Evolutionary conservation across 116 monocot species (phyloP), one percentile per base, ranked within the genome.

Genomic region (Cymodocea nodosa): DNA sequence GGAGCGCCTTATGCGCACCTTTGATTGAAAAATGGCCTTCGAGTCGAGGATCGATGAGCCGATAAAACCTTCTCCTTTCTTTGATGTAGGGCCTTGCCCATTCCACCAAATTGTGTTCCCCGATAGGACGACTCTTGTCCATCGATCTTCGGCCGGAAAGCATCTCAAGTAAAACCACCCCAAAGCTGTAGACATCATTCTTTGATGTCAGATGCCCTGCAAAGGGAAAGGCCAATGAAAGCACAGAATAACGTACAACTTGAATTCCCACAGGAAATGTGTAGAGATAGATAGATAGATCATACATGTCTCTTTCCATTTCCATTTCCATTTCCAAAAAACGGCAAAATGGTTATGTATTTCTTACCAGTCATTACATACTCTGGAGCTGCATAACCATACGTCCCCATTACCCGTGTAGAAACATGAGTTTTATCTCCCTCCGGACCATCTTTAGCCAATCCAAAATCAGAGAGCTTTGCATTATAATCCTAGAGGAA

Each of bases 341-440:
- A n/a, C n/a, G n/a, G n/a, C n/a, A n/a, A n/a, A n/a, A n/a, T n/a
- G n/a, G n/a, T n/a, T n/a, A n/a, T n/a, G n/a, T n/a, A n/a, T n/a
- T n/a, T n/a, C 51, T 60, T 68, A 82, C 82, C 77, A 35, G 82
- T 82, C 82, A 82, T 82, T 63, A 82, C 82, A 74, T 82, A 82
- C 53, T 82, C 77, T 19, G 82, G 82, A 59, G 82, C 77, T 23
- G 82, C 77, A 71, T 82, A 82, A 23, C 77, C 82, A 53, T 82
- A 77, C 4, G 82, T 77, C 52, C 82, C 82, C 82, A 82, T 82
- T 14, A 82, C 82, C 57, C 77, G 51, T 7, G 82, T 82, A 5
- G 82, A 82, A 23, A 82, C 82, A 74, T 82, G 82, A 35, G 82
- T 82, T 49, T 82, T 82, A 54, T 82, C 82, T 53, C 82, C 82